Evolutionary conservation across 768 basidiomycete species (phyloP).

Genomic region (Fomitopsis serialis): DNA sequence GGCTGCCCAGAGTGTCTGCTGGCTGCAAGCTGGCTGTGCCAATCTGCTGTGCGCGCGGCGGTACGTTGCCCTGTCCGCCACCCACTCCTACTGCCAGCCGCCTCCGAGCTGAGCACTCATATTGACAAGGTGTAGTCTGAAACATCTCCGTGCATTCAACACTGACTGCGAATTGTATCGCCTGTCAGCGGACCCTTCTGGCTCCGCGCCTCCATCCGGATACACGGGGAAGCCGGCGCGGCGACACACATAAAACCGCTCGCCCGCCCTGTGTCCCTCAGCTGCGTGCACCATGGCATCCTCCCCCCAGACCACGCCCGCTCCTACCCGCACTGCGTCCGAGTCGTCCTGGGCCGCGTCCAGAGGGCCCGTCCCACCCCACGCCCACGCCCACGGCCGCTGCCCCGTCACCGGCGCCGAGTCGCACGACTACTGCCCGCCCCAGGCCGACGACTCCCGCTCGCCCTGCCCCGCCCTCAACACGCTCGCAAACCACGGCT

Average conservation of each 20-base stretch:
- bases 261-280: not conserved
- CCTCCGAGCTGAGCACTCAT: too few relatives aligned
- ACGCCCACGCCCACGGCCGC: conserved; percentile 2
- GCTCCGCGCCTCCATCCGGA: too few relatives aligned
- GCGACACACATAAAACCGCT: not conserved
- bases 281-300: not conserved
- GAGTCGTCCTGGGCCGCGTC: not conserved
- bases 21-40: not conserved
- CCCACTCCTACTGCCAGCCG: too few relatives aligned
- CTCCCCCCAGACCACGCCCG: not conserved
- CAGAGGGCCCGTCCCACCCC: not conserved
- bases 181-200: too few relatives aligned
- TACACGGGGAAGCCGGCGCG: too few relatives aligned
- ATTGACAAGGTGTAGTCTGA: too few relatives aligned
- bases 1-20: not conserved
- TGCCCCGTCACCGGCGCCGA: conserved; percentile 1
- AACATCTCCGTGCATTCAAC: too few relatives aligned
- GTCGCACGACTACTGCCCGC: conserved; percentile 10
- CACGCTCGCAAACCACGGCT: conserved; percentile 53
- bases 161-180: too few relatives aligned
- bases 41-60: not conserved
- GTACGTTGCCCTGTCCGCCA: too few relatives aligned
- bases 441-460: conserved; percentile 11
- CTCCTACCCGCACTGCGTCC: not conserved
- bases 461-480: conserved; percentile 52